phyloP scores from a whole-genome alignment of 129 eudicot genomes.

The Arctium lappa region DNA sequence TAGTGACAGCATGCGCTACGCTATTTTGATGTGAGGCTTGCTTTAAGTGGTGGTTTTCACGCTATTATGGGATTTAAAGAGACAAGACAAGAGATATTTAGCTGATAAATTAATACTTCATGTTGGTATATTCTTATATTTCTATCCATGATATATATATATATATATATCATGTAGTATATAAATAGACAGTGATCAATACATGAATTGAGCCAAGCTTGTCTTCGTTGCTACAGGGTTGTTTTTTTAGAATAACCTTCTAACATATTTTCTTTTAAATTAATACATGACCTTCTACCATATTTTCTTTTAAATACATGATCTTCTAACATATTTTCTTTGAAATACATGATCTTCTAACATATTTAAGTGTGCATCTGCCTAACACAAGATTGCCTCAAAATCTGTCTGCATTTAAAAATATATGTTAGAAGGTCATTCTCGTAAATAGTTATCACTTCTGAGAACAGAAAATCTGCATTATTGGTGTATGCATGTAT shows the following conservation, averaged over 20 bases:
- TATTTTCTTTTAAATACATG: background rate
- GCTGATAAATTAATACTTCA: slow-evolving; percentile 13
- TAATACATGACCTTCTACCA: background rate
- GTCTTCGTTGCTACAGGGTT: background rate
- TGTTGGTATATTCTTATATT: slow-evolving; percentile 30
- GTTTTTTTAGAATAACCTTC: background rate
- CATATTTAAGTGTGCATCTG: background rate
- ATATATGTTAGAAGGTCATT: background rate
- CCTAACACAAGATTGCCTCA: background rate
- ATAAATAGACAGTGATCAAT: slow-evolving; percentile 18
- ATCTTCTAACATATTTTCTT: too few species aligned
- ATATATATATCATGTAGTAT: slow-evolving; percentile 9
- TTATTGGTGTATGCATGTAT: slow-evolving; percentile 5
- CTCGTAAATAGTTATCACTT: background rate
- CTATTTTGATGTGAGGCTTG: slow-evolving; percentile 56
- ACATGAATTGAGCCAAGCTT: slow-evolving; percentile 18
- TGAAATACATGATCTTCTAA: background rate
- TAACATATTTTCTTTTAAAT: background rate
- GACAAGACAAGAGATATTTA: slow-evolving; percentile 5
- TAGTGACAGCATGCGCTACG: slow-evolving; percentile 76
- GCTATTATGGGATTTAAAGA: slow-evolving; percentile 13
- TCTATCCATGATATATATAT: slow-evolving; percentile 1
- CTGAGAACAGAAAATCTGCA: background rate
- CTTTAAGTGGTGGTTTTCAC: slow-evolving; percentile 13
- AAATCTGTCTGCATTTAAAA: background rate